Evolutionary conservation across 2,329 filamentous ascomycete genomes (phyloP), one percentile per base, ranked within the genome.

Genomic region (Magnaporthiopsis incrustans): DNA sequence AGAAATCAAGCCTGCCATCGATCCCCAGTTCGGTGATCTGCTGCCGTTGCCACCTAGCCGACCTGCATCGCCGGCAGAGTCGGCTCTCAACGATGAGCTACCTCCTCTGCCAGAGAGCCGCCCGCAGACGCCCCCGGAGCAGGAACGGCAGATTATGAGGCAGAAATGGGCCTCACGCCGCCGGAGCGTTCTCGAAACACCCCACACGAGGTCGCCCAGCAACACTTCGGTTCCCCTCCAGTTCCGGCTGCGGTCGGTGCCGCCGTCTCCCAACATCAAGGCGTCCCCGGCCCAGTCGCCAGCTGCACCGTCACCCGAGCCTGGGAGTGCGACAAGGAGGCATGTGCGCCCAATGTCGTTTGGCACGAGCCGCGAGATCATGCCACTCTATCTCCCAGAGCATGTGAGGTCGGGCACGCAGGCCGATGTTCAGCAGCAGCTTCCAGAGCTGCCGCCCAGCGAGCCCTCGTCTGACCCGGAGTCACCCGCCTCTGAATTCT

Each of bases 321-420:
- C 33, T 33, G 70, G 67, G 64, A 72, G 72, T 38, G 67, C 74
- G 18, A 69, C 70, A 18, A 80, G 77, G 68, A 73, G 76, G 61
- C 72, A 76, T 57, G 70, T 79, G 27, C 79, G 85, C 6, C 84
- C 84, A 15, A 85, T 78, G 15, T 87, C 84, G 0, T 88, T 85
- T 85, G 85, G 87, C 59, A 84, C 77, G 67, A 82, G 81, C 25
- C 84, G 84, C 64, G 91, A 95, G 71, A 88, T 93, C 70, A 88
- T 90, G 68, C 93, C 93, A 0, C 78, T 97, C 11, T 94, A 90
- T 75, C 86, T 97, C 27, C 85, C 96, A 8, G 90, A 96, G 73
- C 86, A 78, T 67, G 78, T 78, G 4, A 77, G 79, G 11, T 67
- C 71, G 4, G 66, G 61, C 26, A 67, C 67, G 18, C 67, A 70